Conservation (phyloP, 1,284 basidiomycete genomes). For the Fomitopsis betulina region DNA sequence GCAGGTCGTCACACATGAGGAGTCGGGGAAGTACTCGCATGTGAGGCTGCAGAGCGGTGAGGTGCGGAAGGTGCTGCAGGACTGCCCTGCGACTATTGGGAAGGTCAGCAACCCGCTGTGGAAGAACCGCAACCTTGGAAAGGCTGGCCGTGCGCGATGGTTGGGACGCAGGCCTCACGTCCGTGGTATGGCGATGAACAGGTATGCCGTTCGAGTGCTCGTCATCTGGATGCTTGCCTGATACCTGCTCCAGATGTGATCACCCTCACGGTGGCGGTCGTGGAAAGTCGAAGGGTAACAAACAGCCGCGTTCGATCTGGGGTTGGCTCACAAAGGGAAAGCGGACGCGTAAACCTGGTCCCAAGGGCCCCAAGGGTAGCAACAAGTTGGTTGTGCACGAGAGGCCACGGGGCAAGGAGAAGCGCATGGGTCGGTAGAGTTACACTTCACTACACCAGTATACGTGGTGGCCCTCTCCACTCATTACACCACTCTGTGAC, state of each 20-base stretch:
- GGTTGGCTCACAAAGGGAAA: conserved; percentile 92
- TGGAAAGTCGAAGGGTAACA: conserved; percentile 96
- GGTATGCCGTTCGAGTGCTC: conserved; percentile 44
- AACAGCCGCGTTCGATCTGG: conserved; percentile 87
- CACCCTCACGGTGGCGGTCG: conserved; percentile 98
- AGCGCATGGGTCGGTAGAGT: conserved; percentile 25
- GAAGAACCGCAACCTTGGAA: conserved; percentile 83
- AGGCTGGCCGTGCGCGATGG: conserved; percentile 90
- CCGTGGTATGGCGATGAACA: conserved; percentile 98
- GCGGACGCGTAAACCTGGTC: conserved; percentile 87
- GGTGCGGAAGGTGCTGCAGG: conserved; percentile 80
- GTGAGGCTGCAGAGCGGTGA: conserved; percentile 92
- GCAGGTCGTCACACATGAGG: conserved; percentile 76
- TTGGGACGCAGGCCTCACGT: conserved; percentile 85
- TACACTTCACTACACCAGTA: conserved; percentile 4
- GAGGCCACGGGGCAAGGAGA: conserved; percentile 82
- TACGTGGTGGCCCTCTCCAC: conserved; percentile 3
- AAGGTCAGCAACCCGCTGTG: conserved; percentile 91
- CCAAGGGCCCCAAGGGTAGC: conserved; percentile 81
- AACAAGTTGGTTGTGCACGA: conserved; percentile 95
- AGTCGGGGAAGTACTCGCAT: conserved; percentile 69
- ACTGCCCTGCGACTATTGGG: conserved; percentile 88
- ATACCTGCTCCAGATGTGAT: conserved; percentile 54
- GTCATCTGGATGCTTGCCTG: not conserved
- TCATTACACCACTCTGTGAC: not conserved